phyloP scores from a whole-genome alignment of 345 rosid species.

The Corchorus capsularis region DNA sequence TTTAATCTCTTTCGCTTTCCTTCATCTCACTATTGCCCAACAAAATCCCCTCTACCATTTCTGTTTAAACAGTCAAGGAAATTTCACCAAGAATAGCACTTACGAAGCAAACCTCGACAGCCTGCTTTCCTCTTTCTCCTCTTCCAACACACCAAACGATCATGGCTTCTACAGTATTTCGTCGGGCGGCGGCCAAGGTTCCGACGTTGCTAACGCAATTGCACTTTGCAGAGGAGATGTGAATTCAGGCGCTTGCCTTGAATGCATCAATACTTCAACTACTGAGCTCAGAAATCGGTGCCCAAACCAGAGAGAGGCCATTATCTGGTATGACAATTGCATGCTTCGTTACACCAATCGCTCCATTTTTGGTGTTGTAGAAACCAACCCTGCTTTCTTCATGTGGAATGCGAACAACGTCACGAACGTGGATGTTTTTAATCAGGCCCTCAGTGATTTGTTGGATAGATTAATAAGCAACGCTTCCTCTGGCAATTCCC shows the following conservation, averaged over 20 bases:
- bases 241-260: conserved; percentile 28
- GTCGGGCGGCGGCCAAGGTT: background rate
- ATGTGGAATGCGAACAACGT: conserved; percentile 26
- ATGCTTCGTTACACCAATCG: conserved; percentile 48
- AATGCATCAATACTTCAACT: conserved; percentile 29
- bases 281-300: conserved; percentile 27
- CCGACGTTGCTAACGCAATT: conserved; percentile 38
- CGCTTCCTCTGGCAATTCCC: conserved; percentile 25
- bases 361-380: conserved; percentile 28
- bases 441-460: conserved; percentile 27
- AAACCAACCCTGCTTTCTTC: conserved; percentile 16
- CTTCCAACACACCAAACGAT: background rate
- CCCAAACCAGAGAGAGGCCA: conserved; percentile 38
- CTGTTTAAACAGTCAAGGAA: conserved; percentile 6
- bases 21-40: conserved; percentile 3
- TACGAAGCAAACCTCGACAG: conserved; percentile 25
- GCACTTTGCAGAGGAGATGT: conserved; percentile 49
- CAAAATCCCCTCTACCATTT: background rate
- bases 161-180: conserved; percentile 24
- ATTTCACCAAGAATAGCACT: conserved; percentile 20
- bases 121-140: conserved; percentile 21
- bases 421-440: conserved; percentile 23
- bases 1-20: background rate
- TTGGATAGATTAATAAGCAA: conserved; percentile 21
- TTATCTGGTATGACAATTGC: conserved; percentile 42